Evolutionary conservation across 1,284 basidiomycete species (phyloP).

Genomic region (Cutaneotrichosporon spelunceum): DNA sequence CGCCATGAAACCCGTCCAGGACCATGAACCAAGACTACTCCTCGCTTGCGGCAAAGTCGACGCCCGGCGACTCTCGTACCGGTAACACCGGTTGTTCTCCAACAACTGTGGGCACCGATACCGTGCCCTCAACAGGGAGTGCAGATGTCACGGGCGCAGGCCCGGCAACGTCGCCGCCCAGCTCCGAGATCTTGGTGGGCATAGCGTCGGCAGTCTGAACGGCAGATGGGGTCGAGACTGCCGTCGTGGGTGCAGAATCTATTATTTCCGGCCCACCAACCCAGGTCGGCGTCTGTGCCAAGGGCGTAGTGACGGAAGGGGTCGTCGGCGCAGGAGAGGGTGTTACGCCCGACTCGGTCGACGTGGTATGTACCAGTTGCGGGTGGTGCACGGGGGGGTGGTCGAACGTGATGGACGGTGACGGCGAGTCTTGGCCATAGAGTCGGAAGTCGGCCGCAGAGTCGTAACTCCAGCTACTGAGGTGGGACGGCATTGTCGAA

Average conservation of each 20-base stretch:
- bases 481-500: conserved; percentile 14
- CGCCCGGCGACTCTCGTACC: background rate
- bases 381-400: conserved; percentile 1
- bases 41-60: background rate
- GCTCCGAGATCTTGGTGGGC: background rate
- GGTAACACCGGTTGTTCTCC: background rate
- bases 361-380: background rate
- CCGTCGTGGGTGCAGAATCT: background rate
- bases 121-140: background rate
- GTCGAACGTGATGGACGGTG: background rate
- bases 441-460: background rate
- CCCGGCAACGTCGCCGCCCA: background rate
- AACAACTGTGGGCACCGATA: background rate
- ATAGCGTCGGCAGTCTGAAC: background rate
- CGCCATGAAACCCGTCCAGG: background rate
- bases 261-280: background rate
- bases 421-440: background rate
- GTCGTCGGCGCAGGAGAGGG: background rate
- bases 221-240: background rate
- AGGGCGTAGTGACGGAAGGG: background rate
- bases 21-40: background rate
- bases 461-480: conserved; percentile 1
- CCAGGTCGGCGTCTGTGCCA: background rate
- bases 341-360: background rate
- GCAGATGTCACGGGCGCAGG: background rate